Evolutionary conservation across 371 early-diverging fungal species (phyloP).

Genomic region (Actinomortierella ambigua): DNA sequence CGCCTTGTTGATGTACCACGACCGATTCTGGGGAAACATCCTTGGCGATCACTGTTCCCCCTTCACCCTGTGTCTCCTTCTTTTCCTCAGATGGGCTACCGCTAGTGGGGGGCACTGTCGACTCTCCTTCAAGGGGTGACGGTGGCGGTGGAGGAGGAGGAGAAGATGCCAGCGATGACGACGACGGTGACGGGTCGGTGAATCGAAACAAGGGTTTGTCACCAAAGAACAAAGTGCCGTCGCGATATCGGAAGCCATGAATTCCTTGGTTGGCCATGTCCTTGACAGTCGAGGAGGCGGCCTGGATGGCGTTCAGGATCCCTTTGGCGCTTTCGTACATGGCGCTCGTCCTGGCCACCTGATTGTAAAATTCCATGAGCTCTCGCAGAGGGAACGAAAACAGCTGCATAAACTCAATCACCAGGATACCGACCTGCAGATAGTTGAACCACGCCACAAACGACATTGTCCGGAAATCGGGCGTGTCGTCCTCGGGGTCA

Average conservation of each 20-base stretch:
- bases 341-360: conserved; percentile 21
- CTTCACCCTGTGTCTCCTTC: no score
- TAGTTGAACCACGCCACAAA: conserved; percentile 55
- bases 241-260: conserved; percentile 7
- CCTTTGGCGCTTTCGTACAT: conserved; percentile 25
- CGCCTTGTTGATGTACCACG: no score
- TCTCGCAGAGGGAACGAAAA: conserved; percentile 62
- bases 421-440: conserved; percentile 58
- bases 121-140: no score
- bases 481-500: conserved; percentile 14
- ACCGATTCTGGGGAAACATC: no score
- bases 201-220: conserved; percentile 16
- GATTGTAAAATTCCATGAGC: conserved; percentile 49
- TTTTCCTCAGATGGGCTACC: no score
- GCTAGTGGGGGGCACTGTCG: no score
- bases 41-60: no score
- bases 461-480: conserved; percentile 33
- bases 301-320: conserved; percentile 14
- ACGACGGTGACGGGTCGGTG: not conserved
- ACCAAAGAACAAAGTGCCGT: conserved; percentile 13
- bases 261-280: not conserved
- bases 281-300: conserved; percentile 6
- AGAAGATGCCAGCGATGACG: no score
- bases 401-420: conserved; percentile 65
- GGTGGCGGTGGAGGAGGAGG: no score